These are phyloP conservation scores for Leccinellum rugosiceps DNA, from an alignment of 768 basidiomycete species.

Conservation along the genomic window DNA sequence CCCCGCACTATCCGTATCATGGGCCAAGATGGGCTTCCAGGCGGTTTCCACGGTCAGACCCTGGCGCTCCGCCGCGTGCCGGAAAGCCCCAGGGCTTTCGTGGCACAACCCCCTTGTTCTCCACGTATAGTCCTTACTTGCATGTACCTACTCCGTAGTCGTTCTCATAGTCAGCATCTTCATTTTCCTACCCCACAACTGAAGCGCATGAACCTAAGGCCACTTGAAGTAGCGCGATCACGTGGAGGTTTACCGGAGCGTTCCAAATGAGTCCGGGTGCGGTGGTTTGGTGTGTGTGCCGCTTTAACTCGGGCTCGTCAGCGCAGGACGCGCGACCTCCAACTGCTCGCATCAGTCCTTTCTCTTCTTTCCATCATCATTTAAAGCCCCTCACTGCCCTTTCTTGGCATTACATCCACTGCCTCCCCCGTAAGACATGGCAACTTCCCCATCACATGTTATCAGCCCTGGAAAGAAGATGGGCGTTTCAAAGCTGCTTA, in stretches of 20 bases:
- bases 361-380: slow-evolving; percentile 8
- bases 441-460: slow-evolving; percentile 15
- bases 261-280: slow-evolving; percentile 33
- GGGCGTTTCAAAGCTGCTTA: slow-evolving; percentile 50
- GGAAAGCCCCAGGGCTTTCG: no score
- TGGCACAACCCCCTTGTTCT: no score
- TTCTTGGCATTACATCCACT: background rate
- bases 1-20: no score
- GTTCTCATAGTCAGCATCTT: no score
- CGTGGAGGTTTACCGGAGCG: slow-evolving; percentile 17
- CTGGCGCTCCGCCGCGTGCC: no score
- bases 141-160: no score
- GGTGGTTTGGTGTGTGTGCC: slow-evolving; percentile 10
- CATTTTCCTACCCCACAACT: no score
- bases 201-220: no score
- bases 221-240: slow-evolving; percentile 7
- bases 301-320: slow-evolving; percentile 27
- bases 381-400: slow-evolving; percentile 4
- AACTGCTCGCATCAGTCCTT: slow-evolving; percentile 10
- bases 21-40: no score
- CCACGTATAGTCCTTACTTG: no score
- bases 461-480: slow-evolving; percentile 27
- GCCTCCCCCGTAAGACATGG: slow-evolving; percentile 17
- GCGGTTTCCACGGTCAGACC: no score
- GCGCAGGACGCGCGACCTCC: slow-evolving; percentile 38